A percentile compares a stretch with the other conserved stretches of the same genome.
phyloP scores from a whole-genome alignment of 495 filamentous ascomycete genomes.

The Penicillium cosmopolitanum region DNA sequence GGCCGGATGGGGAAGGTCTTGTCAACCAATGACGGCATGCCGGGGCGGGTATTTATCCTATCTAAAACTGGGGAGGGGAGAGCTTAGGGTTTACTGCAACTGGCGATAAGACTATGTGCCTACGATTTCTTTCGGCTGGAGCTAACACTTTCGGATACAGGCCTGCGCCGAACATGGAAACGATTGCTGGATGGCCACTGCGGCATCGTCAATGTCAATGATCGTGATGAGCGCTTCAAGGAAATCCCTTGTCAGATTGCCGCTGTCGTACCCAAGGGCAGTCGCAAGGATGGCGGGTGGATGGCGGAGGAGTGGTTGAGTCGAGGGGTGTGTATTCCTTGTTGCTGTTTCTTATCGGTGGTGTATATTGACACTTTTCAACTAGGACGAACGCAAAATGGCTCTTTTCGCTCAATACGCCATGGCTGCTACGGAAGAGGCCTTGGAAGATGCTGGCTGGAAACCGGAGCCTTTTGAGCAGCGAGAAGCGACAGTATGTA shows the following conservation, averaged over 20 bases:
- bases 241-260: slow-evolving; percentile 83
- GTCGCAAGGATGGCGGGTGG: slow-evolving; percentile 64
- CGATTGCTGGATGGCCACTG: slow-evolving; percentile 77
- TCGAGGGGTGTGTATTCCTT: slow-evolving; percentile 46
- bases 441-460: slow-evolving; percentile 83
- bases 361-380: slow-evolving; percentile 2
- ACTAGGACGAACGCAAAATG: slow-evolving; percentile 78
- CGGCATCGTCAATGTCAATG: slow-evolving; percentile 72
- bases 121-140: background rate
- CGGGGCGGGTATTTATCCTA: background rate
- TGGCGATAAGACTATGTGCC: too few species aligned
- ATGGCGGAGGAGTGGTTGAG: slow-evolving; percentile 76
- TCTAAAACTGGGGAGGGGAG: too few species aligned
- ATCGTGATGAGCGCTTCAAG: slow-evolving; percentile 60
- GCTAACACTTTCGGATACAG: slow-evolving; percentile 36
- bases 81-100: too few species aligned
- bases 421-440: slow-evolving; percentile 84
- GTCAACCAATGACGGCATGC: slow-evolving; percentile 32
- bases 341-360: slow-evolving; percentile 3
- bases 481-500: slow-evolving; percentile 66
- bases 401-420: slow-evolving; percentile 92
- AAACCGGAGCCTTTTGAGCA: slow-evolving; percentile 62
- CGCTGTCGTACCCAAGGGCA: slow-evolving; percentile 72
- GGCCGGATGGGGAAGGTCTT: slow-evolving; percentile 33
- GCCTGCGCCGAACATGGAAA: slow-evolving; percentile 77